These are phyloP conservation scores for Mycena rosella DNA, from an alignment of 768 basidiomycete genomes.

Conservation along the genomic window DNA sequence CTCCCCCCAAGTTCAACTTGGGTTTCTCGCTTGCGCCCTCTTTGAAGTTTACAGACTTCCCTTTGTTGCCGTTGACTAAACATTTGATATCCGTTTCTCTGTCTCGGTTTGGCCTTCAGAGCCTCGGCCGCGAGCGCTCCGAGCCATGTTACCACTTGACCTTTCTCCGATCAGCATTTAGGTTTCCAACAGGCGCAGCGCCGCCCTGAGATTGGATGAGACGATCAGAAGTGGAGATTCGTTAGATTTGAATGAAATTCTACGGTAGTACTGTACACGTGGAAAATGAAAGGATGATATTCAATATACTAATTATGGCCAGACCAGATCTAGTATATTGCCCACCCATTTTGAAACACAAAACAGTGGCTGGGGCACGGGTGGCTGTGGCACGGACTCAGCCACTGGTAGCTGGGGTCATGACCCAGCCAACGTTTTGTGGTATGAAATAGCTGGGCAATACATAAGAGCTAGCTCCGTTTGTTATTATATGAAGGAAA, in stretches of 20 bases:
- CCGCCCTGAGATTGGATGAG: constrained; percentile 4
- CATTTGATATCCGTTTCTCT: constrained; percentile 2
- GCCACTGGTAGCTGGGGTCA: no score
- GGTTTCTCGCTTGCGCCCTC: constrained; percentile 3
- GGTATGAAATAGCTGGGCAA: no score
- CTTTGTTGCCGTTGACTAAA: constrained; percentile 2
- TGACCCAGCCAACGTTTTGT: no score
- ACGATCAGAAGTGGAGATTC: constrained; percentile 1
- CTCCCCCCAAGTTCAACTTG: background rate
- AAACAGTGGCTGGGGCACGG: no score
- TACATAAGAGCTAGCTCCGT: no score
- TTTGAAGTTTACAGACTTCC: constrained; percentile 5
- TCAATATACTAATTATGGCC: constrained; percentile 5
- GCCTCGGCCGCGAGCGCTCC: constrained; percentile 4
- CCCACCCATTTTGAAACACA: no score
- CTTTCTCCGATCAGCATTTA: background rate
- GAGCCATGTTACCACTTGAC: constrained; percentile 5
- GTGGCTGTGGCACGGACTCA: no score
- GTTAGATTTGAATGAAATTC: constrained; percentile 7
- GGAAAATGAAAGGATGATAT: constrained; percentile 2
- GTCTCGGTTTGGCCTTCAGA: constrained; percentile 4
- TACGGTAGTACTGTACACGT: constrained; percentile 3
- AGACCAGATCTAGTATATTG: background rate
- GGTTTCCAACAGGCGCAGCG: constrained; percentile 2
- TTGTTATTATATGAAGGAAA: no score